Evolutionary conservation across 148 eudicot species (phyloP), one percentile per base, ranked within the genome.

Genomic region (Camellia sinensis): DNA sequence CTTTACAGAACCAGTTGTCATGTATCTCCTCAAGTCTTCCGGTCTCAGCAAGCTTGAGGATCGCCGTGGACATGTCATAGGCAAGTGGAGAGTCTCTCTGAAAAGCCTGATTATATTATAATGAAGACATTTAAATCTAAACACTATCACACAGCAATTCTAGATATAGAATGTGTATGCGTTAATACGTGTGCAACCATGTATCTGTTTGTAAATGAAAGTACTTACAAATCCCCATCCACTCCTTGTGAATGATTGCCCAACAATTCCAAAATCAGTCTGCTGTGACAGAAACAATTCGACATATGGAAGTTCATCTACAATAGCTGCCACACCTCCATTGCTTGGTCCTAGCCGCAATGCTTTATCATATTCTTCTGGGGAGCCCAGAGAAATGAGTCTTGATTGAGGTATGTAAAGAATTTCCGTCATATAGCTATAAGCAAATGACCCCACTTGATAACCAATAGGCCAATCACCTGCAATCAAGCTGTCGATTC

Each of bases 151-250:
- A 8, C 2, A 57, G 61, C 13, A 57, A 57, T 57, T 57, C 61
- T 57, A 0, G 61, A 14, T 57, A 57, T 6, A 11, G 4, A 19
- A 3, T 62, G 65, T 18, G 65, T 5, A 62, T 0, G 65, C 18
- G 11, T 62, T n/a, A 3, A 62, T 17, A 64, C 3, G 8, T 7
- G 41, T 19, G 67, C 41, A 64, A 21, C 67, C 4, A 21, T 45
- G 17, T 12, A 63, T 61, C 29, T 6, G 7, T 13, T 21, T 18
- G 17, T 10, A 53, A 7, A 60, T 19, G 67, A 29, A 72, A 29
- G 43, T 40, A 86, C 86, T 84, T 77, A 87, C 89, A 77, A 87
- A 87, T 62, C 89, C 89, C 89, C 89, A 87, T 69, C 89, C 89
- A 11, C 80, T 84, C 67, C 70, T 84, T 13, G 83, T 82, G 77